Conservation (phyloP, 345 rosid genomes). For the thale cress (Arabidopsis thaliana) region TAIR10.1 NC_003070.9:23890001-23890500, state of each 20-base stretch:
- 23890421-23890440: conserved; percentile 1
- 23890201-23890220: no score
- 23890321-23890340: not conserved
- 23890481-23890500: conserved; percentile 32
- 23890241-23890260: conserved; percentile 2
- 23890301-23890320: not conserved
- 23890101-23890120: not conserved
- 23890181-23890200: conserved; percentile 7
- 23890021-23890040: not conserved
- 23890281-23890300: not conserved
- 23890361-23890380: not conserved
- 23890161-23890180: conserved; percentile 1
- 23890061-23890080: not conserved
- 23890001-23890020: not conserved
- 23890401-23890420: not conserved
- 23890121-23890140: not conserved
- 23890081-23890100: not conserved
- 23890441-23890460: conserved; percentile 41
- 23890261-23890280: not conserved
- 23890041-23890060: not conserved
- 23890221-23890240: not conserved
- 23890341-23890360: not conserved
- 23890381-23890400: not conserved
- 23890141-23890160: not conserved
- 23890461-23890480: conserved; percentile 40